Percentiles rank a stretch among this genome's conserved stretches.
Evolutionary conservation across 1,139 yeast genomes (phyloP).

Genomic region (Martiniozyma asiatica): DNA sequence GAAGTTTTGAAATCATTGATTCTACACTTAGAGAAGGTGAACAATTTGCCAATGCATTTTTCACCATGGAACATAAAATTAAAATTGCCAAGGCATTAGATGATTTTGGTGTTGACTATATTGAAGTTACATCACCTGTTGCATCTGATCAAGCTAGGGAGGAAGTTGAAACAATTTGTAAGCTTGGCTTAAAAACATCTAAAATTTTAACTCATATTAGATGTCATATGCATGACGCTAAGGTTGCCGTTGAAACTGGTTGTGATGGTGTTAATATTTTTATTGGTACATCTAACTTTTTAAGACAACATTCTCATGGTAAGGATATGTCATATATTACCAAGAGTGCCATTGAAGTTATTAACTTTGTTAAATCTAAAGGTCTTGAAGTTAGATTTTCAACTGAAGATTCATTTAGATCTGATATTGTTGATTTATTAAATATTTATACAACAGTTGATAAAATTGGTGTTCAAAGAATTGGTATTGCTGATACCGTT

Average conservation of each 20-base stretch:
- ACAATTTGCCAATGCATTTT: slow-evolving; percentile 49
- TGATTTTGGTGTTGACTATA: slow-evolving; percentile 49
- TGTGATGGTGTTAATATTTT: slow-evolving; percentile 52
- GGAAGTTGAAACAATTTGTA: slow-evolving; percentile 49
- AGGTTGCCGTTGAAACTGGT: slow-evolving; percentile 47
- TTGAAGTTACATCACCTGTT: slow-evolving; percentile 47
- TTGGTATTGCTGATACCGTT: slow-evolving; percentile 51
- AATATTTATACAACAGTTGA: slow-evolving; percentile 47
- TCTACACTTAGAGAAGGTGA: slow-evolving; percentile 50
- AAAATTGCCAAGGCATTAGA: slow-evolving; percentile 47
- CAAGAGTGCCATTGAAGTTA: slow-evolving; percentile 41
- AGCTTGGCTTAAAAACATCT: slow-evolving; percentile 39
- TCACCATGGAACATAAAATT: slow-evolving; percentile 40
- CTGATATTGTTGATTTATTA: slow-evolving; percentile 44
- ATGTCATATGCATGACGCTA: slow-evolving; percentile 51
- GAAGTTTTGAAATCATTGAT: slow-evolving; percentile 40
- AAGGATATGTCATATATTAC: slow-evolving; percentile 45
- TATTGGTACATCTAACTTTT: slow-evolving; percentile 45
- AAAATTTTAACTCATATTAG: slow-evolving; percentile 46
- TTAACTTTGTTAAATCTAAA: slow-evolving; percentile 45
- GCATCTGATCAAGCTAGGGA: slow-evolving; percentile 44
- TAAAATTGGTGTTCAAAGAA: slow-evolving; percentile 47
- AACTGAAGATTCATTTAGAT: slow-evolving; percentile 47
- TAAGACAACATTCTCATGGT: slow-evolving; percentile 41
- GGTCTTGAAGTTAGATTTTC: slow-evolving; percentile 47